Percentiles rank a stretch among this genome's conserved stretches.
These are phyloP conservation scores for Aphanomyces cochlioides DNA, from an alignment of 352 stramenopile genomes.

Conservation along the genomic window DNA sequence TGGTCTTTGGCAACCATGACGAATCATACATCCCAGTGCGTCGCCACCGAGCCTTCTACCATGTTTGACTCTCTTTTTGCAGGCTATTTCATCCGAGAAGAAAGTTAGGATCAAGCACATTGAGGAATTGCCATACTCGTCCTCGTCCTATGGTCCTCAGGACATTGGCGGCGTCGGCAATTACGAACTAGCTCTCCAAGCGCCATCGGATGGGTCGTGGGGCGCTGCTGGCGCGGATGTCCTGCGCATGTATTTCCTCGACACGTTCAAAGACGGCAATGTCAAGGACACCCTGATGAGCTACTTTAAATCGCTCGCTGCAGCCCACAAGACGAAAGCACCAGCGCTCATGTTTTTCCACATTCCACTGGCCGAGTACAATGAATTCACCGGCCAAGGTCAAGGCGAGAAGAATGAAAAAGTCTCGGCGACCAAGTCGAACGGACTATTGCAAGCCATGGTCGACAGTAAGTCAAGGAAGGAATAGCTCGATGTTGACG, in stretches of 20 bases:
- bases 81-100: neutral
- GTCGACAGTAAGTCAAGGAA: neutral
- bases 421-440: neutral
- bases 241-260: conserved; percentile 72
- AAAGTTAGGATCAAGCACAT: conserved; percentile 11
- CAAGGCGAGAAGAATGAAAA: conserved; percentile 2
- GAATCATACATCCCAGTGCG: conserved; percentile 21
- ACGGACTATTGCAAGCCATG: conserved; percentile 29
- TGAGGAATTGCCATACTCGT: conserved; percentile 35
- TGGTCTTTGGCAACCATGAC: conserved; percentile 69
- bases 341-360: conserved; percentile 62
- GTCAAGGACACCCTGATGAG: conserved; percentile 48
- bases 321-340: conserved; percentile 15
- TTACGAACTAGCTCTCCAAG: conserved; percentile 53
- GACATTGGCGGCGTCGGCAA: conserved; percentile 58
- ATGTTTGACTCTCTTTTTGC: neutral
- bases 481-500: neutral
- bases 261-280: conserved; percentile 45
- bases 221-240: conserved; percentile 36
- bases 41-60: neutral
- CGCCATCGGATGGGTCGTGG: conserved; percentile 42
- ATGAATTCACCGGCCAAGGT: neutral
- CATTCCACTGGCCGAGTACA: conserved; percentile 54
- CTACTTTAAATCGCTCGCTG: neutral
- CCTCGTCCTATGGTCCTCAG: conserved; percentile 45